Evolutionary conservation across 2,329 filamentous ascomycete species (phyloP), one percentile per base, ranked within the genome.

Genomic region (Penicillium crustosum): DNA sequence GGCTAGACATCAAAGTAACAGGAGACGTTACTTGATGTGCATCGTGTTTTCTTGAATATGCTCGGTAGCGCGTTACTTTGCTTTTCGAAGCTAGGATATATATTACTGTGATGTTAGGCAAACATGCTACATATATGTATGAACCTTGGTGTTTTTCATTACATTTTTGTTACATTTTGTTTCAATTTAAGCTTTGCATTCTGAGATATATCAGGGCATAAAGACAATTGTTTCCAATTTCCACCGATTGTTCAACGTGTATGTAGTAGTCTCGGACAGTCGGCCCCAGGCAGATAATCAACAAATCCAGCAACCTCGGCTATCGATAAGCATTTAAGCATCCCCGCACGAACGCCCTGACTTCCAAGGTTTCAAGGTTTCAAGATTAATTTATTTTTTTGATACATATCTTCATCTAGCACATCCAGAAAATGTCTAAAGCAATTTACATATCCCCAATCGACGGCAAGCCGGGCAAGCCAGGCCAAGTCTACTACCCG

Each of bases 401-500:
- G 36, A 12, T 21, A 39, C 9, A 47, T 25, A 45, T 25, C 21
- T 47, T 47, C 17, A 27, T 36, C 17, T 7, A 21, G 23, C 19
- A 51, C 39, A 25, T 45, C 27, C 56, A 70, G 55, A 49, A 49
- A 49, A 79, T 79, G 77, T 78, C 77, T 2, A 78, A 78, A 63
- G 72, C 77, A 57, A 69, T 80, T 47, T 77, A 75, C 53, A 73
- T 80, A 53, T 69, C 70, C 42, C 66, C 75, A 56, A 79, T 89
- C 51, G 88, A 91, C 65, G 90, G 89, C 63, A 76, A 77, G 50
- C 76, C 76, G 10, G 78, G 77, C 66, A 93, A 93, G 78, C 92
- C 92, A 9, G 92, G 92, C 57, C 81, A 93, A 75, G 93, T 96
- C 63, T 96, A 93, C 78, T 78, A 78, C 61, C 74, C 75, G 9